Conservation (phyloP, 208 protist genomes). For the Trypanosoma grayi region DNA sequence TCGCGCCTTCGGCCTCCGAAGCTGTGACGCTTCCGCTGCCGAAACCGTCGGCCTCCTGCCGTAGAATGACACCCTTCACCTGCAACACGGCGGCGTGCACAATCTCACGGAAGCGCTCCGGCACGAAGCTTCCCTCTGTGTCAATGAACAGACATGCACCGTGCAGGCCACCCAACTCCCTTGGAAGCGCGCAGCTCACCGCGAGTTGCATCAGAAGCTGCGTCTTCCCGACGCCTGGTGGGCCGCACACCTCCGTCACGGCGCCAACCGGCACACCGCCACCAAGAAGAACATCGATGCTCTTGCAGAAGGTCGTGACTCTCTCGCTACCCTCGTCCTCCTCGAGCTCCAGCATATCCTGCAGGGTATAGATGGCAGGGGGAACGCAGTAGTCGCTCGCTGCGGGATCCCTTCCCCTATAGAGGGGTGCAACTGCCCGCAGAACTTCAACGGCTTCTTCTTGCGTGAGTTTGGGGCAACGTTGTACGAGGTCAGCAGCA, state of each 20-base stretch:
- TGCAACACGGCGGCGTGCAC: constrained; percentile 53
- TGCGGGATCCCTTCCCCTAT: background rate
- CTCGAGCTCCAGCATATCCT: constrained; percentile 8
- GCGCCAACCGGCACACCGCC: constrained; percentile 54
- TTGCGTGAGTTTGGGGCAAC: constrained; percentile 15
- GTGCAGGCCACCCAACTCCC: constrained; percentile 61
- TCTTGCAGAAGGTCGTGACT: constrained; percentile 68
- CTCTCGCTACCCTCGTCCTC: constrained; percentile 1
- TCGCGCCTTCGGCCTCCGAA: background rate
- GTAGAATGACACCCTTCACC: constrained; percentile 16
- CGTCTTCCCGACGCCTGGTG: constrained; percentile 92
- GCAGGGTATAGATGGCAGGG: constrained; percentile 14
- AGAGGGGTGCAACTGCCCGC: background rate
- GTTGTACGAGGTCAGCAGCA: background rate
- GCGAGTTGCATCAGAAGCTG: constrained; percentile 89
- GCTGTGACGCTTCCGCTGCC: background rate
- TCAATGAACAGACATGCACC: constrained; percentile 86
- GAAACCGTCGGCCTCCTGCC: constrained; percentile 17
- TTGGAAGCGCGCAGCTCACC: constrained; percentile 69
- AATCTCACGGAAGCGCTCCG: constrained; percentile 71
- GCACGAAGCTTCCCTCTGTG: constrained; percentile 90
- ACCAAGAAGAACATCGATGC: constrained; percentile 75
- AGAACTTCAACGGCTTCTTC: constrained; percentile 24
- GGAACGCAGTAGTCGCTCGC: background rate
- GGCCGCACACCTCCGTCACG: constrained; percentile 83